These are phyloP conservation scores for Ophiostoma pallidulum DNA, from an alignment of 2,329 filamentous ascomycete genomes.

Conservation along the genomic window DNA sequence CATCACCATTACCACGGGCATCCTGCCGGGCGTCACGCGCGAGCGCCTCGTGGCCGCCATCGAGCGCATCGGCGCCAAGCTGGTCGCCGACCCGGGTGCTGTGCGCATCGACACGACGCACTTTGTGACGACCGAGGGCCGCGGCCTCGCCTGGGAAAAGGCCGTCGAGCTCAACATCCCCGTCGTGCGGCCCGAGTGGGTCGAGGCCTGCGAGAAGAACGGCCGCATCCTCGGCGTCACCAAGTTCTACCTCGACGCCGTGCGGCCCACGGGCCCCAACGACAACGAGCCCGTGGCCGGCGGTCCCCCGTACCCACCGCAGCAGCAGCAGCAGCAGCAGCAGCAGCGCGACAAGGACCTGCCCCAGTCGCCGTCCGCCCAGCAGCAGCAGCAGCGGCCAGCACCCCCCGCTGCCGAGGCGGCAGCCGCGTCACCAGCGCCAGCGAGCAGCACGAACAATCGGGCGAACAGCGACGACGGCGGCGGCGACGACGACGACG, in stretches of 20 bases:
- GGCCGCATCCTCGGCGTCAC: conserved; percentile 89
- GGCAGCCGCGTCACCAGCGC: not conserved
- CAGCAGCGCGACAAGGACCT: conserved; percentile 22
- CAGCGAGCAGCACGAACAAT: not conserved
- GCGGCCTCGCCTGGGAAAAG: conserved; percentile 88
- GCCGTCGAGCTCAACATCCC: conserved; percentile 97
- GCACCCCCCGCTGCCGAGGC: no score
- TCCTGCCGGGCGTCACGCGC: conserved; percentile 63
- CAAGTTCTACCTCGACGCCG: conserved; percentile 89
- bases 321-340: conserved; percentile 8
- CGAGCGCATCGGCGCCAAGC: conserved; percentile 82
- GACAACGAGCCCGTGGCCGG: conserved; percentile 10
- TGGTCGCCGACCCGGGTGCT: conserved; percentile 54
- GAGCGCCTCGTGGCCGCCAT: conserved; percentile 68
- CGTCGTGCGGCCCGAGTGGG: conserved; percentile 92
- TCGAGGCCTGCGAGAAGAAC: conserved; percentile 90
- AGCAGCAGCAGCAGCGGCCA: conserved; percentile 5
- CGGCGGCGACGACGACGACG: no score
- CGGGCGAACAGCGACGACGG: no score
- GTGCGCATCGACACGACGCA: conserved; percentile 97
- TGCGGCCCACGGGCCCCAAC: conserved; percentile 33
- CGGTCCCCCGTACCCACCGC: no score
- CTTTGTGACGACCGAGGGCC: conserved; percentile 91
- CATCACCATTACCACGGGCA: conserved; percentile 86
- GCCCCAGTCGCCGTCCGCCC: conserved; percentile 7